phyloP scores from a whole-genome alignment of 1,284 basidiomycete genomes.

The Ustilago hordei region DNA sequence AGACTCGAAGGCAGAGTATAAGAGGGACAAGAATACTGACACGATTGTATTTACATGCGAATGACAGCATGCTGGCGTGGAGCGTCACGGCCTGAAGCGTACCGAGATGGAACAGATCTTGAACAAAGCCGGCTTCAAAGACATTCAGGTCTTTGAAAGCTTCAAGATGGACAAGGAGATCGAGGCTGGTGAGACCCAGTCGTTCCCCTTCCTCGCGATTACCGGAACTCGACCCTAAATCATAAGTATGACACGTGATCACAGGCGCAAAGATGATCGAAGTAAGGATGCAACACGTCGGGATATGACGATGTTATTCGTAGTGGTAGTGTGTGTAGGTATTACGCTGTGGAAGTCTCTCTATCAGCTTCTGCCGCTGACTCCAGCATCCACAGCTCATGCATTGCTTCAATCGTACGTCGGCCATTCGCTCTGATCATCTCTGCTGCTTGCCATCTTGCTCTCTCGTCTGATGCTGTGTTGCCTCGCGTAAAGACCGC shows the following conservation, averaged over 20 bases:
- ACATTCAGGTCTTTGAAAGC: constrained; percentile 49
- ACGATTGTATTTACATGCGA: not conserved
- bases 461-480: not conserved
- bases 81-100: constrained; percentile 44
- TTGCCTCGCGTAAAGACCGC: not conserved
- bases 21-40: not conserved
- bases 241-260: not conserved
- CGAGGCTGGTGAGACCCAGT: constrained; percentile 15
- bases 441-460: constrained; percentile 16
- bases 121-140: constrained; percentile 26
- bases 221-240: constrained; percentile 32
- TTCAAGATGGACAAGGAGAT: constrained; percentile 43
- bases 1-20: not conserved
- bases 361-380: not conserved
- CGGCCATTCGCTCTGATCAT: constrained; percentile 16
- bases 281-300: not conserved
- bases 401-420: constrained; percentile 28
- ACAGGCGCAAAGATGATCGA: not conserved
- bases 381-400: constrained; percentile 37
- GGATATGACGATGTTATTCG: not conserved
- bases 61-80: constrained; percentile 42
- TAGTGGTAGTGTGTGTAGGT: not conserved
- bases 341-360: not conserved
- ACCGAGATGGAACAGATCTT: constrained; percentile 41
- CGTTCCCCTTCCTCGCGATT: constrained; percentile 44